Base-by-base conservation (phyloP, 306 rosid species). In the Vigna mungo region DNA sequence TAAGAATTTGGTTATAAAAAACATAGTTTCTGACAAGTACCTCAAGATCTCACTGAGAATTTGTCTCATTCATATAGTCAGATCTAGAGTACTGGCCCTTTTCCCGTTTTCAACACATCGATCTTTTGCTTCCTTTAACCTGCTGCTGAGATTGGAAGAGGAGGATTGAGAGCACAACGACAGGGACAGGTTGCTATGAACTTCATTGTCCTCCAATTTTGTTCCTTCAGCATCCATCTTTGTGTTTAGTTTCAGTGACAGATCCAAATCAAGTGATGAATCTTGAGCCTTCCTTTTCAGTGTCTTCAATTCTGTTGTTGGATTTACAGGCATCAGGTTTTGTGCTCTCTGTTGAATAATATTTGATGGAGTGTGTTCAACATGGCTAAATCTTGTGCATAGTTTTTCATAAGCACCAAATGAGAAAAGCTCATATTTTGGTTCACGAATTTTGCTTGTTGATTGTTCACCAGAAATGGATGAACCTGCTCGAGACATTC, bases 21-120 rank as follows among this genome's bases (percentile, higher is more conserved):
- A 80, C 81, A 62, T 32, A 36, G 46, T 55, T 44, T 49, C 49
- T 86, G 85, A 78, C 86, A 88, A 88, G 89, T 87, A 88, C 90
- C 85, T 87, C 96, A 84, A 82, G 78, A 88, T 90, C 97, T 90
- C 92, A 90, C 93, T 90, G 83, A 81, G 88, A 90, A 90, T 85
- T 88, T 80, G 74, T 72, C 81, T 48, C 63, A 88, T 90, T 90
- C 96, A 90, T 83, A 80, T 82, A 84, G 90, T 88, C 93, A 92
- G 93, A 92, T 90, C 89, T 82, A 90, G 96, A 72, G 92, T 56
- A 59, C 90, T 88, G 30, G 84, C 71, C 74, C 76, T 71, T 75
- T 71, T 69, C 36, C 54, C 63, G 12, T 49, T 37, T 68, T 74
- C 56, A 80, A 76, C 63, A 61, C 30, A 43, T 14, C 41, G 53